phyloP scores from a whole-genome alignment of 2,329 filamentous ascomycete genomes.

The Aspergillus felis region DNA sequence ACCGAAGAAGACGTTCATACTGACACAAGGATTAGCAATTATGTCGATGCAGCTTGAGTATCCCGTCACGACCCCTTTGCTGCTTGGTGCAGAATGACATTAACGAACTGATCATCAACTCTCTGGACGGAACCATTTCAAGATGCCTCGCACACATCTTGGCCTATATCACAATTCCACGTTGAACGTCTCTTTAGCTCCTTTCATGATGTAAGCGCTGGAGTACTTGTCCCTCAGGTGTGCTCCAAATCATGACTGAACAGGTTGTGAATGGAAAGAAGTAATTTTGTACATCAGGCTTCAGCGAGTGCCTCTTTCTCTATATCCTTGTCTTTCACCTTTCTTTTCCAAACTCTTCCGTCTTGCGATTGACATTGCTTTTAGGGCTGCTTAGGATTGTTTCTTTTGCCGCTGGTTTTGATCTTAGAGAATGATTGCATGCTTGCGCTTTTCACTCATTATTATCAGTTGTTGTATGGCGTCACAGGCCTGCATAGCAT shows the following conservation, averaged over 20 bases:
- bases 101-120: constrained; percentile 15
- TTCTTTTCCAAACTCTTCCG: not conserved
- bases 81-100: constrained; percentile 22
- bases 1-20: not conserved
- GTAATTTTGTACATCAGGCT: not conserved
- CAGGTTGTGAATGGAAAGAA: not conserved
- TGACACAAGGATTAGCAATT: constrained; percentile 28
- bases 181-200: not conserved
- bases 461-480: not conserved
- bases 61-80: constrained; percentile 2
- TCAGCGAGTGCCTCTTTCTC: not conserved
- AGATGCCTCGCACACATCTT: not conserved
- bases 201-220: not conserved
- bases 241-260: not conserved
- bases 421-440: not conserved
- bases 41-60: constrained; percentile 32
- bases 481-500: not conserved
- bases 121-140: not conserved
- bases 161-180: not conserved
- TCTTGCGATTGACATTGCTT: not conserved
- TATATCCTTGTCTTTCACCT: not conserved
- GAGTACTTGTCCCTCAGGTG: not conserved
- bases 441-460: not conserved
- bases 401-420: not conserved
- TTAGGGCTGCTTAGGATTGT: not conserved